Percentiles rank a stretch among this genome's conserved stretches.
phyloP scores from a whole-genome alignment of 2,329 filamentous ascomycete species.

The Cercospora nicotianae region DNA sequence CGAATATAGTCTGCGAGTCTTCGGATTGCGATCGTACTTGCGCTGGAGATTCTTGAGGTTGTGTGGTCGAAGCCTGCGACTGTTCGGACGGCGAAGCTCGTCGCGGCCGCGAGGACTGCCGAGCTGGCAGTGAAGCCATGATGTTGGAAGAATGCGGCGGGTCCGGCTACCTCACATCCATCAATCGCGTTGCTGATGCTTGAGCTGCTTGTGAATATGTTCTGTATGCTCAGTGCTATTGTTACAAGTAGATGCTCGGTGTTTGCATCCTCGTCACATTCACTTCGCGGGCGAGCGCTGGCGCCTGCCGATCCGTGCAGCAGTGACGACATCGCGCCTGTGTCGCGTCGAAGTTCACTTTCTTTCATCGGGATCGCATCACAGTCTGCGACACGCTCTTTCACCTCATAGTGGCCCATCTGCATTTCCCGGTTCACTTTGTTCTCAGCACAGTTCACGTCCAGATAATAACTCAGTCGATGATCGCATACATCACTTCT shows the following conservation, averaged over 20 bases:
- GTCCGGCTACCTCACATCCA: background rate
- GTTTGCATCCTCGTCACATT: slow-evolving; percentile 9
- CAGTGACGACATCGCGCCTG: slow-evolving; percentile 7
- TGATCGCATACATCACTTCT: background rate
- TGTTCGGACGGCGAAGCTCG: slow-evolving; percentile 26
- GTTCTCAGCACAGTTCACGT: background rate
- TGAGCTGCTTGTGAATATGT: background rate
- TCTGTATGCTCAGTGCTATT: background rate
- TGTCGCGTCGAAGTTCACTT: slow-evolving; percentile 5
- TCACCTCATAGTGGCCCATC: background rate
- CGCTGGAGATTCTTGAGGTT: slow-evolving; percentile 18
- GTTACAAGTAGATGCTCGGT: background rate
- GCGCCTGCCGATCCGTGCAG: slow-evolving; percentile 3
- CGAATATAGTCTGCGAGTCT: slow-evolving; percentile 49
- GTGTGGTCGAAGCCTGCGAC: slow-evolving; percentile 18
- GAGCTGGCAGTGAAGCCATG: slow-evolving; percentile 48
- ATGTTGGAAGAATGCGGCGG: background rate
- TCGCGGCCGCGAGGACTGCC: slow-evolving; percentile 28
- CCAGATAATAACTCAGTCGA: background rate
- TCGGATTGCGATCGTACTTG: slow-evolving; percentile 42
- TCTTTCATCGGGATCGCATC: background rate
- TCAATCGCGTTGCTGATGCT: background rate
- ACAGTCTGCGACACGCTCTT: background rate
- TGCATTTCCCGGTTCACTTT: background rate
- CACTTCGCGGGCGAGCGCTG: slow-evolving; percentile 9